These are phyloP conservation scores for Claviceps pazoutovae DNA, from an alignment of 2,329 filamentous ascomycete genomes.

Conservation along the genomic window DNA sequence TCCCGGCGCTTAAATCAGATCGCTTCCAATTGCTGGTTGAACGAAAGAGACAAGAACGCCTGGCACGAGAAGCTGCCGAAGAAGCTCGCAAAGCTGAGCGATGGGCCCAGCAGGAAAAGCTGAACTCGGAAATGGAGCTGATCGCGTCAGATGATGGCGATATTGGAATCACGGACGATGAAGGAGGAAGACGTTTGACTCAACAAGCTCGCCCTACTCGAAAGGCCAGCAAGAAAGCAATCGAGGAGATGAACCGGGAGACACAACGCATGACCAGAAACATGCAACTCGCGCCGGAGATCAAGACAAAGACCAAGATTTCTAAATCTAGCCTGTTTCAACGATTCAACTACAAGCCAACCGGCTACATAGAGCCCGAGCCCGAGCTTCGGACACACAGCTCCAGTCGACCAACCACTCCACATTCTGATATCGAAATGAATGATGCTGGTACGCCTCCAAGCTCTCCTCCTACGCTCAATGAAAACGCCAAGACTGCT, in stretches of 20 bases:
- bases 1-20: slow-evolving; percentile 35
- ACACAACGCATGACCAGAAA: slow-evolving; percentile 82
- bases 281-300: slow-evolving; percentile 82
- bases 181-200: slow-evolving; percentile 50
- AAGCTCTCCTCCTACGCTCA: slow-evolving; percentile 46
- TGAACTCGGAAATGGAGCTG: slow-evolving; percentile 22
- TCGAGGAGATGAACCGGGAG: slow-evolving; percentile 90
- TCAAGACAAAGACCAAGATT: slow-evolving; percentile 83
- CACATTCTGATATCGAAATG: slow-evolving; percentile 39
- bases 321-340: slow-evolving; percentile 71
- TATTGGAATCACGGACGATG: slow-evolving; percentile 47
- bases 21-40: slow-evolving; percentile 60
- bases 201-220: slow-evolving; percentile 57
- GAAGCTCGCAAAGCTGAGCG: slow-evolving; percentile 34
- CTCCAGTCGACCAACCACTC: slow-evolving; percentile 42
- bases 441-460: slow-evolving; percentile 49
- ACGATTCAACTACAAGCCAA: slow-evolving; percentile 60
- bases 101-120: slow-evolving; percentile 20
- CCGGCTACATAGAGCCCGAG: slow-evolving; percentile 11
- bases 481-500: slow-evolving; percentile 14
- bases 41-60: slow-evolving; percentile 57
- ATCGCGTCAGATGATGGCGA: slow-evolving; percentile 24
- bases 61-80: slow-evolving; percentile 49
- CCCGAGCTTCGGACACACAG: slow-evolving; percentile 20
- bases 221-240: slow-evolving; percentile 85